Percentiles rank a stretch among this genome's conserved stretches.
phyloP scores from a whole-genome alignment of 768 basidiomycete genomes.

The Serendipita sp. region DNA sequence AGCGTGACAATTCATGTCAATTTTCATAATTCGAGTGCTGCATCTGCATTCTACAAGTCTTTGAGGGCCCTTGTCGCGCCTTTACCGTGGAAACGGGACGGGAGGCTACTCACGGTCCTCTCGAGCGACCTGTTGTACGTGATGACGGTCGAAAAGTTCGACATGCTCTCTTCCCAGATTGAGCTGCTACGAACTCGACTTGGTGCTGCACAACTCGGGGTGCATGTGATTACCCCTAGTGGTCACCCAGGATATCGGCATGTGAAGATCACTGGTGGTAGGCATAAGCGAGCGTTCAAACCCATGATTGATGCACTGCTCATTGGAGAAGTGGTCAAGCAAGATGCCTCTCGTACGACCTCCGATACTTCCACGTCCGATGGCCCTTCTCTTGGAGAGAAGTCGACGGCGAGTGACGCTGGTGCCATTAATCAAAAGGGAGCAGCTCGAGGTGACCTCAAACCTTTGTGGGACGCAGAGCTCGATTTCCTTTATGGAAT shows the following conservation, averaged over 20 bases:
- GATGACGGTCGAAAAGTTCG: background rate
- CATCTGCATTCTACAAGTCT: background rate
- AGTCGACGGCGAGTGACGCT: no score
- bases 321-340: background rate
- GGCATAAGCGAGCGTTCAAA: background rate
- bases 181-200: background rate
- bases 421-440: background rate
- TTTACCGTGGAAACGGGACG: background rate
- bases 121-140: background rate
- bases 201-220: background rate
- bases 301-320: slow-evolving; percentile 2
- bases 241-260: background rate
- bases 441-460: background rate
- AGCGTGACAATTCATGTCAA: background rate
- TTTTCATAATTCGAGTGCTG: background rate
- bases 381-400: no score
- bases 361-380: no score
- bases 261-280: background rate
- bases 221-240: background rate
- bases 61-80: background rate
- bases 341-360: no score
- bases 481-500: background rate
- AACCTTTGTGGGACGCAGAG: slow-evolving; percentile 1
- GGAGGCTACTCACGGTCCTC: background rate
- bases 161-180: background rate